These are phyloP conservation scores for Gymnopilus junonius DNA, from an alignment of 768 basidiomycete species.

Conservation along the genomic window DNA sequence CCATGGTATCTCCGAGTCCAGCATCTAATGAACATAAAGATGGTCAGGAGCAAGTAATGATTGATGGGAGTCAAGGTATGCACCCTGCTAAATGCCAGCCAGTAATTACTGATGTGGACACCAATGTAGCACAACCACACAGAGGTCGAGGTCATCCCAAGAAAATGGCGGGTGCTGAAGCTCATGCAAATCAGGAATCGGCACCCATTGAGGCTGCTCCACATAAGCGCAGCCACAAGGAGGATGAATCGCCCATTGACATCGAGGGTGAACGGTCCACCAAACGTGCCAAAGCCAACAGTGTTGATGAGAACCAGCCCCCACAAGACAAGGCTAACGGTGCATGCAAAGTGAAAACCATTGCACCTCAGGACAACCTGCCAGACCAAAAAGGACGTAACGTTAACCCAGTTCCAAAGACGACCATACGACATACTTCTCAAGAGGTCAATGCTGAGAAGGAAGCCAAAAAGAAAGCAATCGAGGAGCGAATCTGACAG, in stretches of 20 bases:
- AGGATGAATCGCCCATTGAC: background rate
- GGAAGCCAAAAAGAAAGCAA: background rate
- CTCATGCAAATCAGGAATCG: background rate
- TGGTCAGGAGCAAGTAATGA: background rate
- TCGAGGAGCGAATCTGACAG: background rate
- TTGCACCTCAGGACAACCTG: background rate
- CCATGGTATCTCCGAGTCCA: no score
- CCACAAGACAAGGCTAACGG: background rate
- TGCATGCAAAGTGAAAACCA: background rate
- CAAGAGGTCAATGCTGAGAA: conserved; percentile 15
- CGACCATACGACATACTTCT: background rate
- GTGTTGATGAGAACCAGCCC: background rate
- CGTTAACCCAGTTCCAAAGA: background rate
- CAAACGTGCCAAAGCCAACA: background rate
- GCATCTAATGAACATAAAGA: background rate
- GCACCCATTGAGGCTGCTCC: background rate
- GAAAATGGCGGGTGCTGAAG: background rate
- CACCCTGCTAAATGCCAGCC: background rate
- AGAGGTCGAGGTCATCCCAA: background rate
- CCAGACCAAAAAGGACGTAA: background rate
- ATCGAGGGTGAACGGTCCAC: background rate
- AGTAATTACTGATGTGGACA: background rate
- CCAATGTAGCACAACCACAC: background rate
- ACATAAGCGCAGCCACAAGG: background rate
- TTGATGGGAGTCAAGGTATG: background rate